Evolutionary conservation across 805 yeast species (phyloP).

Genomic region (Starmera quercuum): DNA sequence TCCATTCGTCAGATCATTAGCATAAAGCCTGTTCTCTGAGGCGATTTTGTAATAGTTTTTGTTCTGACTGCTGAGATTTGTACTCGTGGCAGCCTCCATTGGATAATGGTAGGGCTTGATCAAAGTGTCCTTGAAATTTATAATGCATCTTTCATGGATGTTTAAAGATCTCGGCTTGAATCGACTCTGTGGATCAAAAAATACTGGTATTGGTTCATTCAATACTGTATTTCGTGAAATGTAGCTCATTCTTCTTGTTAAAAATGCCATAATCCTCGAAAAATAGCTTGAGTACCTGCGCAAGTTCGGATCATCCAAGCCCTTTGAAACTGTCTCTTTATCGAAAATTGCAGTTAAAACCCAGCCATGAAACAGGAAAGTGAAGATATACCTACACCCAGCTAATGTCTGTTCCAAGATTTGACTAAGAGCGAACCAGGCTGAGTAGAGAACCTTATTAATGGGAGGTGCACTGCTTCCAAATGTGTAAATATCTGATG

Average conservation of each 20-base stretch:
- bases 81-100: constrained; percentile 4
- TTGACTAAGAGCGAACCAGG: constrained; percentile 11
- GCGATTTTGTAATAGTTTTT: constrained; percentile 5
- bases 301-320: constrained; percentile 3
- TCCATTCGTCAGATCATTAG: background rate
- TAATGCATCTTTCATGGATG: constrained; percentile 15
- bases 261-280: constrained; percentile 14
- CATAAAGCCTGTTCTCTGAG: background rate
- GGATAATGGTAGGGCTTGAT: constrained; percentile 15
- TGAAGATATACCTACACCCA: constrained; percentile 13
- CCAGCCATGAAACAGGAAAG: constrained; percentile 15
- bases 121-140: constrained; percentile 7
- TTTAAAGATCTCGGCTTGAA: constrained; percentile 12
- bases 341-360: constrained; percentile 8
- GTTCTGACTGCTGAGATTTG: background rate
- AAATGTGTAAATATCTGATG: constrained; percentile 11
- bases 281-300: constrained; percentile 10
- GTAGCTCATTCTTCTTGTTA: constrained; percentile 12
- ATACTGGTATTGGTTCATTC: constrained; percentile 14
- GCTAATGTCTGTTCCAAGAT: constrained; percentile 11
- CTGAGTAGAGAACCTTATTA: constrained; percentile 10
- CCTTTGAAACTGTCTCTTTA: constrained; percentile 2
- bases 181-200: constrained; percentile 6
- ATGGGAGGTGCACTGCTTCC: constrained; percentile 5
- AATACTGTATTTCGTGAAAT: constrained; percentile 10